Evolutionary conservation across 352 stramenopile genomes (phyloP).

Genomic region (Blastocystis sp.): DNA sequence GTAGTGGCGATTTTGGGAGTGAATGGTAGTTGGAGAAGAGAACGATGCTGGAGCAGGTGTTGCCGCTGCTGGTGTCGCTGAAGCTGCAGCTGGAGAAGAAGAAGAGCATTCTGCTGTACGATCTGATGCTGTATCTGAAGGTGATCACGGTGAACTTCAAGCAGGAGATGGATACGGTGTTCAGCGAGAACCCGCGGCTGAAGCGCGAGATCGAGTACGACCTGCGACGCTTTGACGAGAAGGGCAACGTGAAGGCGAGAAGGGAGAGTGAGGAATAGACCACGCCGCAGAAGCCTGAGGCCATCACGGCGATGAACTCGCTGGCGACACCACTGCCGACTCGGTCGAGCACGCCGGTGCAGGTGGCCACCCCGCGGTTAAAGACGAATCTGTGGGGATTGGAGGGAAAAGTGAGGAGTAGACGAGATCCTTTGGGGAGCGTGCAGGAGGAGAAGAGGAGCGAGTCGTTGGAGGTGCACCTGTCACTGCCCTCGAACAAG

Average conservation of each 20-base stretch:
- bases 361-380: conserved; percentile 13
- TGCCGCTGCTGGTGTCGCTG: conserved; percentile 49
- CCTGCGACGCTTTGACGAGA: conserved; percentile 18
- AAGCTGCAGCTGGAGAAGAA: conserved; percentile 62
- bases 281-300: not conserved
- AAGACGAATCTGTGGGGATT: conserved; percentile 16
- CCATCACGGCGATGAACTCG: conserved; percentile 8
- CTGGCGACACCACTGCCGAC: conserved; percentile 44
- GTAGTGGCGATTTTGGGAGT: not conserved
- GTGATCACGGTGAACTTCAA: conserved; percentile 67
- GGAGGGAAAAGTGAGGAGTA: not conserved
- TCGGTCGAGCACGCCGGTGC: not conserved
- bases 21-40: conserved; percentile 61
- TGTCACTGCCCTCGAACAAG: conserved; percentile 40
- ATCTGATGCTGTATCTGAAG: conserved; percentile 69
- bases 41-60: conserved; percentile 63
- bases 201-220: conserved; percentile 66
- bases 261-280: not conserved
- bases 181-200: conserved; percentile 47
- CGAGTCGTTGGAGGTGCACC: conserved; percentile 26
- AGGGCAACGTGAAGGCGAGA: not conserved
- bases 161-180: conserved; percentile 52
- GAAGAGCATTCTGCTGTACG: conserved; percentile 20
- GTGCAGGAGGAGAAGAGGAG: conserved; percentile 23
- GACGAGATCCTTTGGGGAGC: not conserved